A percentile compares a stretch with the other conserved stretches of the same genome.
Conservation (phyloP, 306 rosid genomes). For the Citrullus colocynthis region DNA sequence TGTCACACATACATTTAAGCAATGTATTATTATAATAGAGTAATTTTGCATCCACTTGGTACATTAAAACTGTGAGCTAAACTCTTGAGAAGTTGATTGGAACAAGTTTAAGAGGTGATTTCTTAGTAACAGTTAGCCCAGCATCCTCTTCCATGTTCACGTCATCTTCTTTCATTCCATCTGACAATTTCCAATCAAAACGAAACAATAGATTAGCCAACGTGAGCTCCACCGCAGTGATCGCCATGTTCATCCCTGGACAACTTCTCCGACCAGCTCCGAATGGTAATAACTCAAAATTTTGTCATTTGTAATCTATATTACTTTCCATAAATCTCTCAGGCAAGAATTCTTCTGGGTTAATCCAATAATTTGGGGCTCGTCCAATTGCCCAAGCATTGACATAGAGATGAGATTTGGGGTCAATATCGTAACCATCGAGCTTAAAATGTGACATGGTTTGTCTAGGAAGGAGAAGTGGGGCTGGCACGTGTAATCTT, state of each 20-base stretch:
- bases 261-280: constrained; percentile 11
- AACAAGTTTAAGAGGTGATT: not conserved
- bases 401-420: constrained; percentile 3
- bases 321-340: constrained; percentile 3
- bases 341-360: not conserved
- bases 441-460: constrained; percentile 7
- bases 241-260: not conserved
- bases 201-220: not conserved
- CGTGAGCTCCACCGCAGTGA: not conserved
- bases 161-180: not conserved
- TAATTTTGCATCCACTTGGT: too few relatives aligned
- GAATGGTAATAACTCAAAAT: not conserved
- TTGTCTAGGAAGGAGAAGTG: constrained; percentile 14
- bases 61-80: too few relatives aligned
- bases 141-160: not conserved
- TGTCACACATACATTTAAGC: too few relatives aligned
- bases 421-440: constrained; percentile 16
- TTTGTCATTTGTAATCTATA: constrained; percentile 5
- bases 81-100: not conserved
- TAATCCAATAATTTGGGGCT: not conserved
- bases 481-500: constrained; percentile 16
- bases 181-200: not conserved
- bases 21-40: too few relatives aligned
- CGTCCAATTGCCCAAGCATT: constrained; percentile 28
- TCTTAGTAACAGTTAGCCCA: not conserved